Evolutionary conservation across 768 basidiomycete species (phyloP).

Genomic region (Suillus subalutaceus): DNA sequence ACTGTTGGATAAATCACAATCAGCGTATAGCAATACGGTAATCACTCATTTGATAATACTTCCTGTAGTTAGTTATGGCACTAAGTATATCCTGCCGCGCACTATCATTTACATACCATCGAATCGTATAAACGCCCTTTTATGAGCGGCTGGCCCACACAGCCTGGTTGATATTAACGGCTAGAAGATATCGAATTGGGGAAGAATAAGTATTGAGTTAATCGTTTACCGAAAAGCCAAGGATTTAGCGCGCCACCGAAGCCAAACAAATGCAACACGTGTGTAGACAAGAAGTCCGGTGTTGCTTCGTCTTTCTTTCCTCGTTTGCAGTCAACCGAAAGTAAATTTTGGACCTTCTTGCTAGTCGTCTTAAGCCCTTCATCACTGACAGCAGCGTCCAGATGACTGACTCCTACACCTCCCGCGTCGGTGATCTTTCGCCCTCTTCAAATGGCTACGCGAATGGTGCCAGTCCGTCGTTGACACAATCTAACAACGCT

Average conservation of each 20-base stretch:
- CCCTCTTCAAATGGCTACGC: constrained; percentile 56
- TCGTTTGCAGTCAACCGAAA: constrained; percentile 55
- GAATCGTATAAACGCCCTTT: constrained; percentile 7
- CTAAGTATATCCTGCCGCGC: constrained; percentile 9
- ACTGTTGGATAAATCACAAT: background rate
- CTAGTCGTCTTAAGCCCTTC: constrained; percentile 23
- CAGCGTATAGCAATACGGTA: background rate
- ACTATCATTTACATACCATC: constrained; percentile 3
- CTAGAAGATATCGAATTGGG: background rate
- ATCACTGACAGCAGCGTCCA: constrained; percentile 30
- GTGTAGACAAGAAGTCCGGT: constrained; percentile 23
- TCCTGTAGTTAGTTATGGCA: constrained; percentile 9
- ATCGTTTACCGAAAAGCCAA: constrained; percentile 4
- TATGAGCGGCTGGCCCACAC: constrained; percentile 1
- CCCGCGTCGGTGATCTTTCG: constrained; percentile 62
- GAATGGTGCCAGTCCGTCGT: constrained; percentile 68
- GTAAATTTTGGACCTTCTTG: constrained; percentile 44
- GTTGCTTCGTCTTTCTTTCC: constrained; percentile 44
- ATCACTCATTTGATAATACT: constrained; percentile 1
- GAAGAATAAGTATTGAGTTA: constrained; percentile 1
- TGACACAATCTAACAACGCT: constrained; percentile 39
- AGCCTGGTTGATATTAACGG: background rate
- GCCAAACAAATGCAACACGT: constrained; percentile 38
- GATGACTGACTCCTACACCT: constrained; percentile 83
- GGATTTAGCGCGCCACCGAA: constrained; percentile 29